phyloP scores from a whole-genome alignment of 1,284 basidiomycete species.

The Ustilago lituana region DNA sequence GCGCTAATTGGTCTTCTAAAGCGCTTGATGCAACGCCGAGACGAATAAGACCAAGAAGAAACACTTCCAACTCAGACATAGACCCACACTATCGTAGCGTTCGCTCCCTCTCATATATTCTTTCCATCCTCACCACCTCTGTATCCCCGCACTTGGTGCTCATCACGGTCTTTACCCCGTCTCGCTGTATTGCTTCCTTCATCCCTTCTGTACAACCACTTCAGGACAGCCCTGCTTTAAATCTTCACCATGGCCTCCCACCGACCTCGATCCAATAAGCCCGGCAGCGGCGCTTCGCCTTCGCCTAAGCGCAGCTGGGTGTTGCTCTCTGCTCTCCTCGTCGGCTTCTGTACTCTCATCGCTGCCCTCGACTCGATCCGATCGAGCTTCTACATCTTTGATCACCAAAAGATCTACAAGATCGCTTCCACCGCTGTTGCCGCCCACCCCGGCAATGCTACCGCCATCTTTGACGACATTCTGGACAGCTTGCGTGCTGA shows the following conservation, averaged over 20 bases:
- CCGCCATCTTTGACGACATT: conserved; percentile 63
- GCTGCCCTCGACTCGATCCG: conserved; percentile 43
- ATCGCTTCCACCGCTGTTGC: conserved; percentile 52
- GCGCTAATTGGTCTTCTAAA: no score
- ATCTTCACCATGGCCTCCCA: conserved; percentile 26
- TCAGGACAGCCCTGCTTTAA: neutral
- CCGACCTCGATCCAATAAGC: conserved; percentile 31
- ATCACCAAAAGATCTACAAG: conserved; percentile 52
- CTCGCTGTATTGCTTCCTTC: neutral
- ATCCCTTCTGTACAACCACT: neutral
- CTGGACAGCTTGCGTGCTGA: conserved; percentile 51
- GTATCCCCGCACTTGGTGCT: conserved; percentile 1
- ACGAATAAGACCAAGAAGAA: neutral
- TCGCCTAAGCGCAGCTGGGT: conserved; percentile 27
- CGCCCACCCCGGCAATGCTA: conserved; percentile 53
- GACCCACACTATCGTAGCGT: no score
- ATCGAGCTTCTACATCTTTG: conserved; percentile 61
- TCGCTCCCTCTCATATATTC: neutral
- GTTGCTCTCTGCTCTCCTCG: conserved; percentile 24
- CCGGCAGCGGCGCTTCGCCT: neutral
- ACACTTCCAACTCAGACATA: no score
- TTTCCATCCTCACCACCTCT: neutral
- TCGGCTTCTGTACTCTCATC: conserved; percentile 30
- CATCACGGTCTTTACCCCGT: conserved; percentile 28
- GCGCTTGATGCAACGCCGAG: no score